Base-by-base conservation (phyloP, 768 basidiomycete genomes). In the Phylloporus sp. region DNA sequence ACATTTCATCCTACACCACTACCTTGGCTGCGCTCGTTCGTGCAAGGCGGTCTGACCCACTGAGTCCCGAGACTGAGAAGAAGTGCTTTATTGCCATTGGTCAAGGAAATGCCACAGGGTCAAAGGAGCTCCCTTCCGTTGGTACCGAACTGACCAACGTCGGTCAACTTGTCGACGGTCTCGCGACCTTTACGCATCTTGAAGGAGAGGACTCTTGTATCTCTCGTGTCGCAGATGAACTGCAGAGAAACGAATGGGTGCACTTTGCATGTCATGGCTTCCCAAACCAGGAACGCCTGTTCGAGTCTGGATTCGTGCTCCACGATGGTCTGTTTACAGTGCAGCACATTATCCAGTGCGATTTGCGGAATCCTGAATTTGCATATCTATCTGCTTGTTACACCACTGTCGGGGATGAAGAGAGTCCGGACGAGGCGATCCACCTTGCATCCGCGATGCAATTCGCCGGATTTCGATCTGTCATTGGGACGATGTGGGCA, bases 401-500 rank as follows among this genome's bases (percentile, higher is more conserved):
- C 18, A 35, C 35, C 16, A 35, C 35, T 6, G 35, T 35, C 32
- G 32, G 32, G n/a, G n/a, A n/a, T n/a, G n/a, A n/a, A n/a, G n/a
- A n/a, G n/a, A n/a, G n/a, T n/a, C 15, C 35, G 35, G 35, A 35
- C n/a, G 35, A 35, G n/a, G n/a, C 18, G 35, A 35, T 35, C 35
- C 35, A 35, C 9, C 15, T 35, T 4, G 35, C 35, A 18, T 35
- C 35, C 13, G 35, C 35, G 35, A 35, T 35, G 35, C 35, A 35
- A 7, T 35, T 35, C 18, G 35, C n/a, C n/a, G 35, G 35, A 35
- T 35, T 35, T 35, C 35, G 35, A 5, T 35, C 35, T n/a, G 35
- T 35, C 4, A 35, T 35, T 9, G 35, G 35, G 35, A 18, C 63
- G n/a, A n/a, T 65, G 56, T 65, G 64, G 65, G 59, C 54, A 8